Evolutionary conservation across 1,139 yeast genomes (phyloP).

Genomic region (Kodamaea plutei): DNA sequence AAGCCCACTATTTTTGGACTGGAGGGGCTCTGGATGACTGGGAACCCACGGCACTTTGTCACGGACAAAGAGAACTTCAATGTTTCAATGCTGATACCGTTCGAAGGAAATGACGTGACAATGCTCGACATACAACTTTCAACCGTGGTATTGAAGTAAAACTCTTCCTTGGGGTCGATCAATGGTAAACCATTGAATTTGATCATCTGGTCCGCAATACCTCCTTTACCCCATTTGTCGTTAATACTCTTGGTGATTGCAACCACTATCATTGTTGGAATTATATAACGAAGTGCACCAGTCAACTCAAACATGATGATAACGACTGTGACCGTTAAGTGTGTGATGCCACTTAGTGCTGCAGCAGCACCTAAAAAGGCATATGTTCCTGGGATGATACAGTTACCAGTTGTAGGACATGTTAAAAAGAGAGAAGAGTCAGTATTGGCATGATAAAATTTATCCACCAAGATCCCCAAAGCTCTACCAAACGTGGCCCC

Average conservation of each 20-base stretch:
- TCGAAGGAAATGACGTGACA: conserved; percentile 47
- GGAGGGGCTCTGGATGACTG: conserved; percentile 39
- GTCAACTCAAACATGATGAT: conserved; percentile 95
- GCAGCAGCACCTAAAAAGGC: conserved; percentile 98
- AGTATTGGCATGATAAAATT: conserved; percentile 42
- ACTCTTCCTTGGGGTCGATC: conserved; percentile 72
- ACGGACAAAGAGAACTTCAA: conserved; percentile 35
- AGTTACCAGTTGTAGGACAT: conserved; percentile 38
- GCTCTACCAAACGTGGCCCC: conserved; percentile 94
- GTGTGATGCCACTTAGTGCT: conserved; percentile 89
- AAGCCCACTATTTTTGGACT: conserved; percentile 36
- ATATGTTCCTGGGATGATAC: conserved; percentile 89
- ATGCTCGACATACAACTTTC: conserved; percentile 63
- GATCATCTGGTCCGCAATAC: conserved; percentile 96
- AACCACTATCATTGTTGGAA: conserved; percentile 95
- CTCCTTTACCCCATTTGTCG: conserved; percentile 73
- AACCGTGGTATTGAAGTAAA: conserved; percentile 49
- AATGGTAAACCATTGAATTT: conserved; percentile 83
- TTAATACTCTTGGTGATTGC: conserved; percentile 80
- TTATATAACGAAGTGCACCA: conserved; percentile 83
- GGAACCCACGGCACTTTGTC: conserved; percentile 51
- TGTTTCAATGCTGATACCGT: conserved; percentile 29
- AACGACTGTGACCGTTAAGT: conserved; percentile 86
- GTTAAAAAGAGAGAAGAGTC: conserved; percentile 44
- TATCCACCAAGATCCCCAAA: conserved; percentile 66